Base-by-base conservation (phyloP, 306 rosid species). In the Prunus persica region DNA sequence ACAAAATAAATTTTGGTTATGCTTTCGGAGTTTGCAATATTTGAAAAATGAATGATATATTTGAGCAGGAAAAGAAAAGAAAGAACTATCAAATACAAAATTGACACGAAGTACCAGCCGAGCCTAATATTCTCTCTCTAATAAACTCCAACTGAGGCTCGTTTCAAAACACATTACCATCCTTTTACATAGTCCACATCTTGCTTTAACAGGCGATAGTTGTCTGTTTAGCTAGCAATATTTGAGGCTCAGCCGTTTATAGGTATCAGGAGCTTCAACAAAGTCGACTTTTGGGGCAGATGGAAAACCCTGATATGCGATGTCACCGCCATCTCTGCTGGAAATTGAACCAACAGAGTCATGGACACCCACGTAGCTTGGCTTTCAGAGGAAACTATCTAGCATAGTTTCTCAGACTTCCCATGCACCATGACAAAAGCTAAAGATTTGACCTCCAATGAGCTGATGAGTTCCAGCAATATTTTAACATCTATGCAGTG, bases 401-500 rank as follows among this genome's bases (percentile, higher is more conserved):
- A 8, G 46, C 62, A n/a, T n/a, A 8, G 27, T 56, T 25, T 71
- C 49, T 15, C 72, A 27, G 65, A 32, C 41, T 71, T 5, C 24
- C 15, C 41, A 56, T 47, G 19, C 52, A 57, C 67, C 45, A 9
- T 2, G 41, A 30, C 55, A 13, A n/a, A 70, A 75, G 43, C 73
- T 15, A 41, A n/a, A n/a, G 18, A 2, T 60, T 77, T 77, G 22
- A 60, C 45, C 18, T 5, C 45, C 34, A 9, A 57, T 45, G 77
- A 78, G 51, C 73, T 49, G 85, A 47, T 75, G 70, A 65, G 74
- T 28, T 34, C 80, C 65, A 3, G 66, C 79, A 64, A 34, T 63
- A 65, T 71, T 72, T 84, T 83, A 95, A 77, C 93, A 83, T 90
- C 93, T 88, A 83, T 95, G 97, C 80, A 95, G 84, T 15, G 97